Conservation (phyloP, 805 yeast genomes). For the Lipomyces lipofer region DNA sequence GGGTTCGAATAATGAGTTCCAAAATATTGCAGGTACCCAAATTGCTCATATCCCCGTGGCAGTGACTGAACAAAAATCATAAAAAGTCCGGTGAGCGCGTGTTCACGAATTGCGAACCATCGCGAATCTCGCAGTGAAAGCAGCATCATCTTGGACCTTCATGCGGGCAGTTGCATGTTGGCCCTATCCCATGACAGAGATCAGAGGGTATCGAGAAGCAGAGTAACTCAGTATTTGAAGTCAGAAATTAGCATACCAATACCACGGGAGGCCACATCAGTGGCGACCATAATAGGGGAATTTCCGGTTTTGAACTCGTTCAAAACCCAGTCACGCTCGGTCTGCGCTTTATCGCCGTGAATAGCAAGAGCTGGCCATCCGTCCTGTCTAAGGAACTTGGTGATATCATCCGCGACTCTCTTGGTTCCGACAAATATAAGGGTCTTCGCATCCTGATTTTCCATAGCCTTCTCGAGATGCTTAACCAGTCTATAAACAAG, state of each 20-base stretch:
- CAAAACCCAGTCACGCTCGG: constrained; percentile 98
- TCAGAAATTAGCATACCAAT: constrained; percentile 68
- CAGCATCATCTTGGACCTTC: too few relatives aligned
- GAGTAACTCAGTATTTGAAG: too few relatives aligned
- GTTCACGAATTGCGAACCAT: too few relatives aligned
- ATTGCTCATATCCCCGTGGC: too few relatives aligned
- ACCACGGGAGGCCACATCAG: constrained; percentile 99
- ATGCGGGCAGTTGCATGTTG: too few relatives aligned
- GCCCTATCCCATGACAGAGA: too few relatives aligned
- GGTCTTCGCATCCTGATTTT: constrained; percentile 63
- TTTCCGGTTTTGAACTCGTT: constrained; percentile 88
- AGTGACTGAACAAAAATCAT: too few relatives aligned
- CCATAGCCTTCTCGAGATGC: constrained; percentile 80
- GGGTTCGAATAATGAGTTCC: neutral
- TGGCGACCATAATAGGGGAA: constrained; percentile 97
- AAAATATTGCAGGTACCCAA: too few relatives aligned
- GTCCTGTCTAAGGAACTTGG: constrained; percentile 86
- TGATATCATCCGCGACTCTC: constrained; percentile 95
- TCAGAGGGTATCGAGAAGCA: constrained; percentile 2
- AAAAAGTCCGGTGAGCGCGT: too few relatives aligned
- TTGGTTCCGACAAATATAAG: constrained; percentile 94
- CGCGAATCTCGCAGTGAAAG: too few relatives aligned
- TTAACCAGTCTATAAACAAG: constrained; percentile 53
- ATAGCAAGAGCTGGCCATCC: constrained; percentile 99
- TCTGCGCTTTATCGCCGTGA: constrained; percentile 97